Percentiles rank a stretch among this genome's conserved stretches.
phyloP scores from a whole-genome alignment of 129 eudicot species.

The Flaveria sonorensis region DNA sequence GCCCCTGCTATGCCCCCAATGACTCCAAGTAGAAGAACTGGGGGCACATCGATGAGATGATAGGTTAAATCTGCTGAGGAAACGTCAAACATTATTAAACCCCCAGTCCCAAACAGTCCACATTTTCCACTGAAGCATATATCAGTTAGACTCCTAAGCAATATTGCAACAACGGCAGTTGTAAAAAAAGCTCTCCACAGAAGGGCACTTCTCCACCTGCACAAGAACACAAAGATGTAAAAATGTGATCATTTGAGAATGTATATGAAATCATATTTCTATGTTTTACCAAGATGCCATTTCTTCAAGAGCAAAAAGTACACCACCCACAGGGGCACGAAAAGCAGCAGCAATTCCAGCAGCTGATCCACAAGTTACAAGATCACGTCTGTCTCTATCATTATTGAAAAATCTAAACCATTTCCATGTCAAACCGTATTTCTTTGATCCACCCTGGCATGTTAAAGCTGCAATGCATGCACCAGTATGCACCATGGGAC shows the following conservation, averaged over 20 bases:
- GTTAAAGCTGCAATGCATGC: constrained; percentile 83
- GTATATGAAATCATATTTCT: not conserved
- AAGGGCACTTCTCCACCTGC: constrained; percentile 99
- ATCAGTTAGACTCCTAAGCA: constrained; percentile 84
- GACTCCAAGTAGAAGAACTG: constrained; percentile 77
- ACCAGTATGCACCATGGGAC: constrained; percentile 89
- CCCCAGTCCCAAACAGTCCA: constrained; percentile 96
- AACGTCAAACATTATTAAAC: constrained; percentile 87
- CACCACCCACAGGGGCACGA: constrained; percentile 97
- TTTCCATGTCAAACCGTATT: constrained; percentile 68
- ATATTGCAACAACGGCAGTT: constrained; percentile 78
- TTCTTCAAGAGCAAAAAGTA: constrained; percentile 92
- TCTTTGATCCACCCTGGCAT: constrained; percentile 89
- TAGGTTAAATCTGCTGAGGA: constrained; percentile 62
- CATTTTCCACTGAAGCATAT: constrained; percentile 82
- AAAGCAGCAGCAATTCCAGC: constrained; percentile 98
- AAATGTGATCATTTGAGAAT: not conserved
- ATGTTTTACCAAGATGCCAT: constrained; percentile 93
- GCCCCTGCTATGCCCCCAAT: constrained; percentile 82
- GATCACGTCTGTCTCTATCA: constrained; percentile 88
- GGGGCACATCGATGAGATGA: constrained; percentile 77
- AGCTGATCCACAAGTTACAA: constrained; percentile 91
- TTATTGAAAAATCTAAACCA: constrained; percentile 83
- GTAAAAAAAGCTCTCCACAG: constrained; percentile 94
- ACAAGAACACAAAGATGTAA: constrained; percentile 14